Evolutionary conservation across 768 basidiomycete genomes (phyloP), one percentile per base, ranked within the genome.

Genomic region (Artomyces pyxidatus): DNA sequence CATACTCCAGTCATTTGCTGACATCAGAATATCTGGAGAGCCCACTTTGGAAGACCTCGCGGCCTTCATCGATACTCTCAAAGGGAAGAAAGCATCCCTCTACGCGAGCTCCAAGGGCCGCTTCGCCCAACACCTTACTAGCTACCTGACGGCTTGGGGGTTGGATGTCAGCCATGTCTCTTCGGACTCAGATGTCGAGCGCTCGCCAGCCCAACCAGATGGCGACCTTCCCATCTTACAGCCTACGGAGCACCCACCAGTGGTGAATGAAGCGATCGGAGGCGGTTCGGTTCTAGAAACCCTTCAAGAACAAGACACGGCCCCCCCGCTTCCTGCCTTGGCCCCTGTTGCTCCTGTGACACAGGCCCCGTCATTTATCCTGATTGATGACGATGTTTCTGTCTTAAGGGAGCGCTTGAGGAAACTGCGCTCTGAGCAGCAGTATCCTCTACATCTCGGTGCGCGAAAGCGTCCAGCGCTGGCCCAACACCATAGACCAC

Each of bases 71-170:
- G 89, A 91, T 54, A 80, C 77, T 5, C 67, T 98, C 43, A 81
- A 81, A 59, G 90, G 92, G 12, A 89, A 84, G 66, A 84, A 78
- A 57, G 94, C 86, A 0, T 80, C 78, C 0, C 68, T 99, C 23
- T 88, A 94, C 60, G 90, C 95, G 6, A 84, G 80, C 59, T 77
- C 90, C n/a, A 80, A 77, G 54, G 88, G 89, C 35, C 79, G 83
- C 2, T 99, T 97, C 60, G 94, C 93, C 0, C 88, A 86, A 45
- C 90, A 96, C 64, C 71, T 99, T 29, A 93, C 93, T 22, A 87
- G 86, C 57, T 96, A 95, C 66, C 74, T 99, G 50, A 88, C 88
- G 19, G 79, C 87, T 5, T 98, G 95, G 95, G 93, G 94, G 11
- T 78, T 97, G 83, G 90, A 95, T 59, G 83, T 97, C 37, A 83